Evolutionary conservation across 169 alveolate species (phyloP), one percentile per base, ranked within the genome.

Genomic region (Plasmodium adleri): DNA sequence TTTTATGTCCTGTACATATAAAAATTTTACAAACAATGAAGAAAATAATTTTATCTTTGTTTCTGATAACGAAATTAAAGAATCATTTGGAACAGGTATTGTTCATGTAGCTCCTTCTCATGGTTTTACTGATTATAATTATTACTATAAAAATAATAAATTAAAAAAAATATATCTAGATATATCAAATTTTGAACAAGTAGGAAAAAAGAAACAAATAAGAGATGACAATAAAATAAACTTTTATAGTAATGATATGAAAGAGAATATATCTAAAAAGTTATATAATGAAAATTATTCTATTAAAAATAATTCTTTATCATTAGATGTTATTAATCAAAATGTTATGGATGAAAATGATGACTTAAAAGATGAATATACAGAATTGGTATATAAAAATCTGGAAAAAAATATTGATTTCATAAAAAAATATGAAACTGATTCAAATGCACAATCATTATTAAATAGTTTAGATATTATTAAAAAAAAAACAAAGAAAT

Each of bases 41-140:
- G 71, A 39, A 59, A 86, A 56, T 47, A n/a, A 59, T 58, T 86
- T 86, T 86, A 39, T 72, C 2, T 54, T 86, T 20, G 66, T 60
- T 50, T 24, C 58, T 17, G 49, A 45, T 24, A 86, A 86, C 15
- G 72, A 86, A 72, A 58, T 86, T 12, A 22, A 72, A 5, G 92
- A 86, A 26, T 26, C 50, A 2, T 86, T 86, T 43, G 92, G 92
- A 5, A 52, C 92, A 49, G 92, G 92, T 6, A 86, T 86, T 62
- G 92, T 86, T 13, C 92, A 86, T 39, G 56, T 86, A 2, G 75
- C 92, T 4, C 92, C 92, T 12, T 49, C 92, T 3, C 92, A 86
- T 7, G 92, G 92, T 10, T 86, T 86, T 86, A 62, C 68, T 0
- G 92, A 86, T 39, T 86, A 59, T 24, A 72, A 72, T 24, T 17